Conservation (phyloP, 805 yeast genomes). For the Schwanniomyces sp. region DNA sequence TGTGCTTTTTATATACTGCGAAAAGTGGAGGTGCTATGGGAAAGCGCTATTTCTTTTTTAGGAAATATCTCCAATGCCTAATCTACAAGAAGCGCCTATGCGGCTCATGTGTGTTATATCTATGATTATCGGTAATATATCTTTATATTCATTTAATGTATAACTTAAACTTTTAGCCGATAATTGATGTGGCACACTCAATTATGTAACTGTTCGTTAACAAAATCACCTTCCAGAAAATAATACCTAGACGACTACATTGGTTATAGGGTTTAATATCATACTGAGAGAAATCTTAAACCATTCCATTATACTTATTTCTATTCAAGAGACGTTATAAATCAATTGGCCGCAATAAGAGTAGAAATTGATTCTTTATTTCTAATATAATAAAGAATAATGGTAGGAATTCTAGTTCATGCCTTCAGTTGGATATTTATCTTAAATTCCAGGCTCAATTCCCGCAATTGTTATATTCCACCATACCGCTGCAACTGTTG, state of each 20-base stretch:
- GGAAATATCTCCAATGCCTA: neutral
- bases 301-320: neutral
- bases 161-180: neutral
- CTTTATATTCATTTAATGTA: too few species aligned
- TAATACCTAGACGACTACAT: neutral
- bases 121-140: too few species aligned
- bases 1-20: neutral
- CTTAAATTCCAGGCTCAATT: neutral
- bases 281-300: too few species aligned
- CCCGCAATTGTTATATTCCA: neutral
- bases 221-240: neutral
- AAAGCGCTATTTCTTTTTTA: neutral
- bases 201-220: neutral
- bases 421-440: neutral
- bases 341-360: neutral
- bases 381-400: neutral
- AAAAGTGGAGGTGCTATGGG: neutral
- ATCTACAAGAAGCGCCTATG: neutral
- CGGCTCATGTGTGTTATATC: neutral
- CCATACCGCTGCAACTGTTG: neutral
- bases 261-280: neutral
- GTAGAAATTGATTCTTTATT: constrained; percentile 7
- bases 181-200: neutral
- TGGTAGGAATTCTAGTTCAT: neutral
- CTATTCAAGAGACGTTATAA: neutral